Conservation (phyloP, 225 moss, liverwort and hornwort genomes). For the Polytrichum commune region DNA sequence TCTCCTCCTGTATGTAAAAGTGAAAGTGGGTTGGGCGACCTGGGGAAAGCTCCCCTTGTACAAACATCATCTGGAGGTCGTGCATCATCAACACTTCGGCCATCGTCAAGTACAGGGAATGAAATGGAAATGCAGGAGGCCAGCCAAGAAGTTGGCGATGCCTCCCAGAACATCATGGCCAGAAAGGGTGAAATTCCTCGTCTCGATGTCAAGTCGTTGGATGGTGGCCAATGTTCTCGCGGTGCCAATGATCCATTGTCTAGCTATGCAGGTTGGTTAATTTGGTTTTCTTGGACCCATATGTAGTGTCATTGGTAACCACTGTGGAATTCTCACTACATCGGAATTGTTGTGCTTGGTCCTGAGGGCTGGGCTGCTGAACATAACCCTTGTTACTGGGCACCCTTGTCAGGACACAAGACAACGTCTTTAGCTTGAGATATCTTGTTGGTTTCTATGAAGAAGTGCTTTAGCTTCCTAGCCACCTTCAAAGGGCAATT, state of each 20-base stretch:
- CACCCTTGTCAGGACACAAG: too few relatives aligned
- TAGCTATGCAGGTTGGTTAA: constrained; percentile 20
- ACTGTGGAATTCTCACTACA: too few relatives aligned
- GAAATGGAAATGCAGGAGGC: constrained; percentile 18
- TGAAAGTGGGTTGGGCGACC: constrained; percentile 24
- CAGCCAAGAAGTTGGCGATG: constrained; percentile 14
- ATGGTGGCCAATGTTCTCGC: constrained; percentile 22
- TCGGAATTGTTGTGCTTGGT: too few relatives aligned
- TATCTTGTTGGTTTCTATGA: too few relatives aligned
- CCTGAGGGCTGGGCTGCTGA: too few relatives aligned
- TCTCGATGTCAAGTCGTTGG: constrained; percentile 18
- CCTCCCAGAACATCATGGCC: constrained; percentile 6
- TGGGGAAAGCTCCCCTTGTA: constrained; percentile 30
- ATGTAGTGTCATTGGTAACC: too few relatives aligned
- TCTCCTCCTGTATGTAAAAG: constrained; percentile 5
- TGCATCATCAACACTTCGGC: background rate
- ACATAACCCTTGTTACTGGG: too few relatives aligned
- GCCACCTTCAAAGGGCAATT: too few relatives aligned
- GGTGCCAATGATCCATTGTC: constrained; percentile 16
- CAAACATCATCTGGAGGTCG: constrained; percentile 18
- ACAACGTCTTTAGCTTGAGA: too few relatives aligned
- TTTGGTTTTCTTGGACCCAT: too few relatives aligned
- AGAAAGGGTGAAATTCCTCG: constrained; percentile 13
- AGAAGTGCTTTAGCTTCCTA: too few relatives aligned
- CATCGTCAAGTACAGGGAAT: constrained; percentile 9